phyloP scores from a whole-genome alignment of 352 stramenopile genomes.

The Pythium scleroteichum region DNA sequence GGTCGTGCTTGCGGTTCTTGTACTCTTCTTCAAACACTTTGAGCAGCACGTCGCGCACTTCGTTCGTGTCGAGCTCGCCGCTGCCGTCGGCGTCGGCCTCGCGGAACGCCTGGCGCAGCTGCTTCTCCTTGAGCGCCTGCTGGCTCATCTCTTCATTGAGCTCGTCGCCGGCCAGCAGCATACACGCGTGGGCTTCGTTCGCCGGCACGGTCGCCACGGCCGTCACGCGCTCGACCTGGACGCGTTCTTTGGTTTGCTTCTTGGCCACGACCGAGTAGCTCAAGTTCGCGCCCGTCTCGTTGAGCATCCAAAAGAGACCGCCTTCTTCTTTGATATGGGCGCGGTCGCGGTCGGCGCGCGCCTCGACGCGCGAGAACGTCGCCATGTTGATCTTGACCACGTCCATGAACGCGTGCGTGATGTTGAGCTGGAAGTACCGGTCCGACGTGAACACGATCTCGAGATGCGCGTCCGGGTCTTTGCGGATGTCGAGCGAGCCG shows the following conservation, averaged over 20 bases:
- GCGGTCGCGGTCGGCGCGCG: conserved; percentile 44
- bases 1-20: conserved; percentile 36
- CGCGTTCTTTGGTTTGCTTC: conserved; percentile 54
- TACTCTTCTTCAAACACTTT: conserved; percentile 76
- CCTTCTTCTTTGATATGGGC: conserved; percentile 82
- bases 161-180: conserved; percentile 63
- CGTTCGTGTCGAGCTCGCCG: conserved; percentile 73
- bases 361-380: conserved; percentile 67
- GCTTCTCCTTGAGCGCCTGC: conserved; percentile 86
- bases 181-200: conserved; percentile 54
- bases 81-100: conserved; percentile 74
- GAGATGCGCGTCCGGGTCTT: conserved; percentile 63
- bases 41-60: conserved; percentile 72
- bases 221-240: conserved; percentile 55
- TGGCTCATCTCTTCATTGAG: conserved; percentile 70
- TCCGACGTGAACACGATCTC: conserved; percentile 80
- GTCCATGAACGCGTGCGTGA: conserved; percentile 85
- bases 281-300: conserved; percentile 76
- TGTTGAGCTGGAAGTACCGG: conserved; percentile 83
- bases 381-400: conserved; percentile 66
- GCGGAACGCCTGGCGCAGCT: conserved; percentile 77
- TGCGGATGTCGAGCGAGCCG: conserved; percentile 72
- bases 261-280: conserved; percentile 82
- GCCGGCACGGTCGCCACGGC: conserved; percentile 52
- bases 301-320: conserved; percentile 85